Conservation (phyloP, 768 basidiomycete genomes). For the Clitopilus passeckerianus region DNA sequence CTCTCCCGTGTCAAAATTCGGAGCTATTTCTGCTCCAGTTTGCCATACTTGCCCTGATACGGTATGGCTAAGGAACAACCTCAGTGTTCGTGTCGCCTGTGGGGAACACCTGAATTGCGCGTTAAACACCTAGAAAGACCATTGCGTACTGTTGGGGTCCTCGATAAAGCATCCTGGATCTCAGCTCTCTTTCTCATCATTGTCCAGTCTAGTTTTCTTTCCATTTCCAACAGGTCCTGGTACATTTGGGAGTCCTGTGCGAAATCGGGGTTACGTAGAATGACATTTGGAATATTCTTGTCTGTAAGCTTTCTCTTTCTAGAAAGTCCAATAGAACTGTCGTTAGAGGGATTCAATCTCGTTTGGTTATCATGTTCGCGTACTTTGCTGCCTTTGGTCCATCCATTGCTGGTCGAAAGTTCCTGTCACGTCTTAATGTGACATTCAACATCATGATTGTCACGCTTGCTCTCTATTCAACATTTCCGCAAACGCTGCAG, state of each 20-base stretch:
- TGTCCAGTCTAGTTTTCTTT: slow-evolving; percentile 92
- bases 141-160: slow-evolving; percentile 58
- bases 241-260: slow-evolving; percentile 84
- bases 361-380: neutral
- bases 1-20: slow-evolving; percentile 76
- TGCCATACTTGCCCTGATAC: slow-evolving; percentile 88
- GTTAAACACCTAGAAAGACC: slow-evolving; percentile 3
- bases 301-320: slow-evolving; percentile 80
- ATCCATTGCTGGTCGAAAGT: slow-evolving; percentile 21
- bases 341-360: neutral
- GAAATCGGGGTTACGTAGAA: slow-evolving; percentile 71
- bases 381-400: slow-evolving; percentile 34
- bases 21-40: slow-evolving; percentile 40
- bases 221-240: slow-evolving; percentile 80
- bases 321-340: neutral
- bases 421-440: neutral
- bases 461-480: no score
- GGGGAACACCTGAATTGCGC: slow-evolving; percentile 2
- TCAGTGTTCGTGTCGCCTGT: slow-evolving; percentile 77
- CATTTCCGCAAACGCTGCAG: no score
- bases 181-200: slow-evolving; percentile 87
- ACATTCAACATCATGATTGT: neutral
- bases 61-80: slow-evolving; percentile 86
- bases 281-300: slow-evolving; percentile 71
- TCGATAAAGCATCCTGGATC: slow-evolving; percentile 81